A percentile compares a stretch with the other conserved stretches of the same genome.
phyloP scores from a whole-genome alignment of 192 early-diverging fungal species.

The Radiomyces spectabilis region DNA sequence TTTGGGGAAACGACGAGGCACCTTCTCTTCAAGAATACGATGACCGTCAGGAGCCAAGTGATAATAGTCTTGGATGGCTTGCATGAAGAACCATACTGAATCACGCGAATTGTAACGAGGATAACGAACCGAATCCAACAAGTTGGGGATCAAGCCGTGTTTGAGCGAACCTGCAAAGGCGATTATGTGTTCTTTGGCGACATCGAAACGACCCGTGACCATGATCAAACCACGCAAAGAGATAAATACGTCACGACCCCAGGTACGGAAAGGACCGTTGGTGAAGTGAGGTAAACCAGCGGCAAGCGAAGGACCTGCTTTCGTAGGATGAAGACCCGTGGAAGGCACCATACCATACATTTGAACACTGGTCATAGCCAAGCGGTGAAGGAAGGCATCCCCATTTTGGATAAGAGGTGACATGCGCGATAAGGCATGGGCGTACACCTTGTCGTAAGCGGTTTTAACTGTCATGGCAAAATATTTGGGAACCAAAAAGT shows the following conservation, averaged over 20 bases:
- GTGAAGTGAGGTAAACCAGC: conserved; percentile 96
- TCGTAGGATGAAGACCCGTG: conserved; percentile 67
- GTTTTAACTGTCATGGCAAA: conserved; percentile 79
- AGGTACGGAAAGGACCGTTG: conserved; percentile 85
- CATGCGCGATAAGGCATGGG: conserved; percentile 57
- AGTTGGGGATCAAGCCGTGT: conserved; percentile 95
- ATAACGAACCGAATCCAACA: conserved; percentile 76
- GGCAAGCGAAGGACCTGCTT: conserved; percentile 60
- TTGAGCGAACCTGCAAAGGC: conserved; percentile 87
- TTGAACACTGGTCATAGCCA: conserved; percentile 79
- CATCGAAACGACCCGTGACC: conserved; percentile 74
- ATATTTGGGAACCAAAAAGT: conserved; percentile 89
- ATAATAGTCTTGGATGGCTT: conserved; percentile 87
- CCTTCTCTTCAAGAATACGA: conserved; percentile 57
- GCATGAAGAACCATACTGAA: conserved; percentile 94
- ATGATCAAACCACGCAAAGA: conserved; percentile 79
- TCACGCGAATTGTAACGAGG: conserved; percentile 96
- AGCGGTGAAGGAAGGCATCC: conserved; percentile 59
- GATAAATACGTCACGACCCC: conserved; percentile 99
- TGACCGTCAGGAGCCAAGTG: conserved; percentile 63
- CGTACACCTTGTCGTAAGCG: conserved; percentile 65
- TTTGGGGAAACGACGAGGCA: conserved; percentile 79
- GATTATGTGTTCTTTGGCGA: conserved; percentile 78
- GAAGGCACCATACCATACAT: conserved; percentile 78
- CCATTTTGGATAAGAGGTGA: conserved; percentile 43